A percentile compares a stretch with the other conserved stretches of the same genome.
phyloP scores from a whole-genome alignment of 139 green algal genomes.

The Edaphochlamys debaryana region DNA sequence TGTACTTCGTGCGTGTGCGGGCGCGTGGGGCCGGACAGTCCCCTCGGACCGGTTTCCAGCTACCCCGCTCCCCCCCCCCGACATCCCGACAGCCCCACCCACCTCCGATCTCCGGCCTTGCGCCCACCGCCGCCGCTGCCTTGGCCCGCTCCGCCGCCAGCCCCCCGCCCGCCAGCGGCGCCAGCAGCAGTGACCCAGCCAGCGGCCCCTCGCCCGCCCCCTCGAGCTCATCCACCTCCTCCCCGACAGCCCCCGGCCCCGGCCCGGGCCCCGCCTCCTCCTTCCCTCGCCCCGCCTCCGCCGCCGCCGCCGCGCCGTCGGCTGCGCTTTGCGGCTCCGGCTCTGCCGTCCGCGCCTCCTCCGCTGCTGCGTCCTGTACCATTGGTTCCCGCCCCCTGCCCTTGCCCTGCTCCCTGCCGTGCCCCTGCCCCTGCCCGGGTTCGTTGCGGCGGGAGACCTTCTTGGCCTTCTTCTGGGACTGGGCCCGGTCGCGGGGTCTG shows the following conservation, averaged over 20 bases:
- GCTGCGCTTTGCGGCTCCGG: not conserved
- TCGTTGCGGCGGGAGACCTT: too few species aligned
- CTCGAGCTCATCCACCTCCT: not conserved
- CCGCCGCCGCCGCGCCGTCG: not conserved
- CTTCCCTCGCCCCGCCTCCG: not conserved
- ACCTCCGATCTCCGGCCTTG: conserved; percentile 44
- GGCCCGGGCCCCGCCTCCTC: not conserved
- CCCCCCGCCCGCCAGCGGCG: conserved; percentile 55
- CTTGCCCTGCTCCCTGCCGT: too few species aligned
- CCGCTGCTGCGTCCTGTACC: too few species aligned
- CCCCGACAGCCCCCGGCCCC: too few species aligned
- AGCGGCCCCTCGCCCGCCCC: not conserved
- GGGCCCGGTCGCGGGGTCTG: too few species aligned
- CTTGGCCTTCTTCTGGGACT: too few species aligned
- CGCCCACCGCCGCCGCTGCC: conserved; percentile 48
- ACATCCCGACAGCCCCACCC: not conserved
- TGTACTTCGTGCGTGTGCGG: not conserved
- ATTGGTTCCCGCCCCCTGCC: too few species aligned
- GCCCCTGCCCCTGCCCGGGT: too few species aligned
- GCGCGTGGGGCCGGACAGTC: too few species aligned
- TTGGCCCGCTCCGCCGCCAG: conserved; percentile 46
- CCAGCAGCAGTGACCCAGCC: conserved; percentile 36
- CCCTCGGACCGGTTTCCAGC: too few species aligned
- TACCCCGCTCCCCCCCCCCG: too few species aligned
- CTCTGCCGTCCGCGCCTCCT: too few species aligned